Base-by-base conservation (phyloP, 345 rosid species). In the Draba incana region DNA sequence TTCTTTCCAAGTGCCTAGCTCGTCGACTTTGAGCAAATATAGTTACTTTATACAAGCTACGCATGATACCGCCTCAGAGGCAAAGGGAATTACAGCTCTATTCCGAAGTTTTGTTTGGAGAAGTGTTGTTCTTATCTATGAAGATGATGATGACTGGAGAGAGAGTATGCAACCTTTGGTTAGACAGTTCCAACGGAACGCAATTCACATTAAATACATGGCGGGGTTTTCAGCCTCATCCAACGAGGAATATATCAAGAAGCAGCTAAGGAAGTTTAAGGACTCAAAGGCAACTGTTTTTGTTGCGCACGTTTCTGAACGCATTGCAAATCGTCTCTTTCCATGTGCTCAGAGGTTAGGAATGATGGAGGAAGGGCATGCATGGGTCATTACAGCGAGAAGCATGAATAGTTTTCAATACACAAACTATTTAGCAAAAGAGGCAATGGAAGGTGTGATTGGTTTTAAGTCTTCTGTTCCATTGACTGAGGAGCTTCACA, bases 381-480 rank as follows among this genome's bases (percentile, higher is more conserved):
- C 72, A 3, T 80, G 83, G 83, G 69, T 80, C 23, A 43, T 66
- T 14, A 76, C 81, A 3, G 48, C 24, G 3, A 52, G 20, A 42
- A 68, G 15, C 30, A 72, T 38, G 52, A 31, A 69, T 59, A 38
- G n/a, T 31, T 39, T 71, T 20, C 44, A 59, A 20, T 55, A 68
- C 24, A 38, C 50, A 28, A 64, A 63, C 41, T 35, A 51, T n/a
- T 39, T 46, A 3, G 51, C 61, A 13, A 25, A 55, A 12, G 61
- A 62, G 28, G 57, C 72, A 37, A 67, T 79, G 72, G 68, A 75
- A 54, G 80, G 82, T 4, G 78, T 79, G 15, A 13, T 75, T 20
- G 82, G 77, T 30, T 62, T 79, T 49, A 71, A 33, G 55, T 33
- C 72, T 4, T 69, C 68, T 44, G 15, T 76, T 63, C 77, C 71